Base-by-base conservation (phyloP, 176 grass and related monocot genomes). In the Rhynchospora pubera region DNA sequence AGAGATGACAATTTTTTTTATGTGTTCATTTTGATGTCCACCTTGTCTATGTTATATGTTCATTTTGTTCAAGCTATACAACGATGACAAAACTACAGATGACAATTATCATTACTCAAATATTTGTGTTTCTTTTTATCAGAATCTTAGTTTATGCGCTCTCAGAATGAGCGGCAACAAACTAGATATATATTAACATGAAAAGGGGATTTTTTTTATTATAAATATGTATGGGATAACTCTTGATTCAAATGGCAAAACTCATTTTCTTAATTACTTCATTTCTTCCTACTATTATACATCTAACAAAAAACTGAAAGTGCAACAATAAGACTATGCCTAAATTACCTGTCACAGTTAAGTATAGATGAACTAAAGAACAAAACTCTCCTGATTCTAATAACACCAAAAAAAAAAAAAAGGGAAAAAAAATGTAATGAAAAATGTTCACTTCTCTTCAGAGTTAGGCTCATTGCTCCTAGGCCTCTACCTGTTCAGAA, bases 231-330 rank as follows among this genome's bases (percentile, higher is more conserved):
- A 21, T 26, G 46, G 11, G 1, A 75, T 1, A 52, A 15, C 70
- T 52, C 10, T 52, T 52, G 2, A 75, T 51, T 50, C 19, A 80
- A 48, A 16, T 39, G 53, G 23, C 24, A 79, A 6, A 60, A 79
- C 45, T 74, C 7, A 57, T 46, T 26, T 81, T 60, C 32, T 13
- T 9, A 32, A 34, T 9, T 11, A 26, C 58, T 82, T 82, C 79
- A 66, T 80, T 80, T 30, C 62, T 66, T 48, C 14, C 79, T 82
- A 82, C 24, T 63, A 64, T 82, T 82, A 46, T 82, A 82, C 79
- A 82, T 66, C 79, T 82, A 82, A 48, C 60, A 66, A 82, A 82
- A 66, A 65, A 82, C 12, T 21, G 3, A 62, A 62, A 76, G 14
- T 46, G 26, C 10, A 55, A 32, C 23, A 26, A 51, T 45, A 44